Evolutionary conservation across 371 early-diverging fungal genomes (phyloP).

Genomic region (Apophysomyces variabilis): DNA sequence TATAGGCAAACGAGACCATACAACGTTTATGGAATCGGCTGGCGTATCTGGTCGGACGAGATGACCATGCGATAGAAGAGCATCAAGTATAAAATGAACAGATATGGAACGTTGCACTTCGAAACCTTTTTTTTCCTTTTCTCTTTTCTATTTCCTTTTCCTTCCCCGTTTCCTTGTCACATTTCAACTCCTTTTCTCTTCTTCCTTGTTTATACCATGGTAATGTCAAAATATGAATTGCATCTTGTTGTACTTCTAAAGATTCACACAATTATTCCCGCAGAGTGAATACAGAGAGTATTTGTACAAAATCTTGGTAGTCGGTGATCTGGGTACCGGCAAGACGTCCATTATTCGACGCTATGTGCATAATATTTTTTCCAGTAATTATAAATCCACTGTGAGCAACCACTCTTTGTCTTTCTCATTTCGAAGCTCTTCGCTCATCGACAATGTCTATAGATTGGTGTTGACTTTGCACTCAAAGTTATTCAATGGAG

Average conservation of each 20-base stretch:
- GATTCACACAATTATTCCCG: background rate
- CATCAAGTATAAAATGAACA: conserved; percentile 18
- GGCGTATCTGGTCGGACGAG: conserved; percentile 31
- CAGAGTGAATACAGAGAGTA: conserved; percentile 49
- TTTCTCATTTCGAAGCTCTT: background rate
- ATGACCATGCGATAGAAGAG: conserved; percentile 17
- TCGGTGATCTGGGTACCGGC: conserved; percentile 83
- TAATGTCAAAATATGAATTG: background rate
- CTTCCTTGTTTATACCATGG: conserved; percentile 1
- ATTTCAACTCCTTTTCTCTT: background rate
- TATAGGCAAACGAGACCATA: conserved; percentile 44
- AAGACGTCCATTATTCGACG: conserved; percentile 72
- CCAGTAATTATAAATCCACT: conserved; percentile 74
- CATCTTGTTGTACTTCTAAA: background rate
- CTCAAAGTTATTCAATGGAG: conserved; percentile 76
- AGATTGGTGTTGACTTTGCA: conserved; percentile 87
- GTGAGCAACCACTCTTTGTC: conserved; percentile 40
- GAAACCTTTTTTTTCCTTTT: conserved; percentile 2
- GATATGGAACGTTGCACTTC: conserved; percentile 10
- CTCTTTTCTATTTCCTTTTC: background rate
- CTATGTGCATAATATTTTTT: conserved; percentile 75
- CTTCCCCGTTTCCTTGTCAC: background rate
- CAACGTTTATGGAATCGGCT: conserved; percentile 45
- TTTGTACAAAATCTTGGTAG: conserved; percentile 76
- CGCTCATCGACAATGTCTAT: background rate